phyloP scores from a whole-genome alignment of 1,139 yeast species.

The Blastobotrys ciferrii region DNA sequence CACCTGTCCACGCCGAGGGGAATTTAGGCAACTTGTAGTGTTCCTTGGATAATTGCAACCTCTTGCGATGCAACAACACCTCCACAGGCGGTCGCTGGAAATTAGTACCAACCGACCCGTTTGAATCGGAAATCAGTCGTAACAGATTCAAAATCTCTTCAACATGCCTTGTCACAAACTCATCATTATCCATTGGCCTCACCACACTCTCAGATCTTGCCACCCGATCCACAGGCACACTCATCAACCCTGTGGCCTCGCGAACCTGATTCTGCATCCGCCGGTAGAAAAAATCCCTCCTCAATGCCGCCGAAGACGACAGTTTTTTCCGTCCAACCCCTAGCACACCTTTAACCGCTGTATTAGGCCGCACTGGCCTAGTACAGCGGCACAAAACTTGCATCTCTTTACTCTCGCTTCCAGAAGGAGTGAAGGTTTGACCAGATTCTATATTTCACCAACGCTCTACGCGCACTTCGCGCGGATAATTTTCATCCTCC shows the following conservation, averaged over 20 bases:
- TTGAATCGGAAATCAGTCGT: background rate
- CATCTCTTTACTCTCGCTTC: too few relatives aligned
- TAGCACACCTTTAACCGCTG: slow-evolving; percentile 9
- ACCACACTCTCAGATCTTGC: too few relatives aligned
- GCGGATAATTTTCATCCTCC: slow-evolving; percentile 4
- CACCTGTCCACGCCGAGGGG: slow-evolving; percentile 6
- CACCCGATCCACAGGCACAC: background rate
- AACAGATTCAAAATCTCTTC: background rate
- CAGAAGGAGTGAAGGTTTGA: too few relatives aligned
- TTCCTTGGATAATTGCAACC: background rate
- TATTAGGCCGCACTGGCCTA: slow-evolving; percentile 12
- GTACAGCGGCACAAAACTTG: slow-evolving; percentile 15
- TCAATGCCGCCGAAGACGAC: background rate
- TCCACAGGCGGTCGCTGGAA: background rate
- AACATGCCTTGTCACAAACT: background rate
- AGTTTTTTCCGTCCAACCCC: background rate
- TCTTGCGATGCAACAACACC: slow-evolving; percentile 3
- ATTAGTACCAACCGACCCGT: background rate
- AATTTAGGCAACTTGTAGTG: slow-evolving; percentile 1
- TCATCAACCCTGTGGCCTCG: background rate
- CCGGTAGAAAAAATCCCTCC: slow-evolving; percentile 9
- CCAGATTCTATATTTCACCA: too few relatives aligned
- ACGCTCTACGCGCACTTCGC: too few relatives aligned
- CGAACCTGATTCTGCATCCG: slow-evolving; percentile 12
- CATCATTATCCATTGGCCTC: slow-evolving; percentile 3